phyloP scores from a whole-genome alignment of 2,329 filamentous ascomycete genomes.

The Fusarium hainanense region DNA sequence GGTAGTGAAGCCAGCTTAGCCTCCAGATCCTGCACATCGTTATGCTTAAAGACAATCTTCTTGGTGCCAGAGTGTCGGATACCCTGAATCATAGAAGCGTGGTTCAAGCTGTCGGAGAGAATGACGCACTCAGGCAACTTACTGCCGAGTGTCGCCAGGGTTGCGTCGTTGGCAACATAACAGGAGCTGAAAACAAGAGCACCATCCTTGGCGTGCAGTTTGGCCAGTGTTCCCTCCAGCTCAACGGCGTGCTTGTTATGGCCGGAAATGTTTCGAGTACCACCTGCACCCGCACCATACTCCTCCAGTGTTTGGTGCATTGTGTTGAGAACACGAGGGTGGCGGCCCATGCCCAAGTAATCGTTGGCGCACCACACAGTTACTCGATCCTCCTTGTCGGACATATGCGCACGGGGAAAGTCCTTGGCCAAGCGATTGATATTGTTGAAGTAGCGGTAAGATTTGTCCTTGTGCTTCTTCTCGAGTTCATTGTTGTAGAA shows the following conservation, averaged over 20 bases:
- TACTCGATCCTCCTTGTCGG: constrained; percentile 82
- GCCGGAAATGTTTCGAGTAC: constrained; percentile 96
- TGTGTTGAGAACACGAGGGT: constrained; percentile 82
- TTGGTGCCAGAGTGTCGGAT: constrained; percentile 97
- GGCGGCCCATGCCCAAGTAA: constrained; percentile 97
- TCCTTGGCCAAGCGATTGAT: constrained; percentile 98
- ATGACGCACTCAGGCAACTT: constrained; percentile 97
- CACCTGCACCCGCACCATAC: constrained; percentile 94
- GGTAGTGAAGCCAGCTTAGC: constrained; percentile 90
- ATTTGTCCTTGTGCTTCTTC: constrained; percentile 99
- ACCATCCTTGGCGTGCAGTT: constrained; percentile 90
- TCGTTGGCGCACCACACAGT: constrained; percentile 99
- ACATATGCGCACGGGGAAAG: constrained; percentile 94
- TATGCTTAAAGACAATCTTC: constrained; percentile 99
- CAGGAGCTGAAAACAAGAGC: constrained; percentile 97
- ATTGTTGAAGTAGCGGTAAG: constrained; percentile 99
- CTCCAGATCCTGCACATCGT: constrained; percentile 93
- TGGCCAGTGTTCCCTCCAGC: constrained; percentile 83
- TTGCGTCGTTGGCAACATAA: constrained; percentile 98
- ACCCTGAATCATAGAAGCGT: constrained; percentile 99
- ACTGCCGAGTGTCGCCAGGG: constrained; percentile 93
- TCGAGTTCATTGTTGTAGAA: constrained; percentile 92
- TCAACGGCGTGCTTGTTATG: constrained; percentile 95
- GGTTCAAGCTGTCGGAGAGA: constrained; percentile 96
- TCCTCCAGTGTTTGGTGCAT: constrained; percentile 97